Evolutionary conservation across 192 early-diverging fungal genomes (phyloP).

Genomic region (Diversispora epigaea): DNA sequence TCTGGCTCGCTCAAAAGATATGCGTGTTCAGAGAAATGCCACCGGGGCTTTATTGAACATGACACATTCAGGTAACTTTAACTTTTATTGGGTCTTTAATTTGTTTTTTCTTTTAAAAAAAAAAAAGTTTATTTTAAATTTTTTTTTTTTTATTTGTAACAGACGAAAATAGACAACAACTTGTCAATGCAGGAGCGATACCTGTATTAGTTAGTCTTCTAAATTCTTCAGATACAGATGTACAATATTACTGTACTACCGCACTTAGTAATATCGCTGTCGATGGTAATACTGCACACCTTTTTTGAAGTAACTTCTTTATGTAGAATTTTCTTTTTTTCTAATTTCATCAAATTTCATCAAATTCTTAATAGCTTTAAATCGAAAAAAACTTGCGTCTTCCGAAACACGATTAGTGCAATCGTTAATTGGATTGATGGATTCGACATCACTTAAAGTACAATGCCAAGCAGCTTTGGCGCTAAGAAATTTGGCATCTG

Average conservation of each 20-base stretch:
- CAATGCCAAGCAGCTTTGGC: constrained; percentile 87
- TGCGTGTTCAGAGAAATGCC: constrained; percentile 86
- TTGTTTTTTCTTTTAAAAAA: not conserved
- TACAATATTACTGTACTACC: constrained; percentile 89
- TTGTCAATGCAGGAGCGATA: constrained; percentile 79
- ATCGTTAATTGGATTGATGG: constrained; percentile 73
- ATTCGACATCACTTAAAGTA: constrained; percentile 76
- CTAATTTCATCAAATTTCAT: not conserved
- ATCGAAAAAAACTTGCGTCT: constrained; percentile 65
- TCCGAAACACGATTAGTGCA: constrained; percentile 74
- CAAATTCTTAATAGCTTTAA: constrained; percentile 35
- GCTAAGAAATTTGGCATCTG: constrained; percentile 82
- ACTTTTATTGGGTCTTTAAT: not conserved
- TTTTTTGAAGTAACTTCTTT: not conserved
- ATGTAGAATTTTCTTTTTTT: not conserved
- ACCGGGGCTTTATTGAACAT: constrained; percentile 90
- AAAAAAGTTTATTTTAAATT: not conserved
- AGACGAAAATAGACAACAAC: constrained; percentile 77
- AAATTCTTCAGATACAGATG: constrained; percentile 74
- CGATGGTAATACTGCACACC: constrained; percentile 46
- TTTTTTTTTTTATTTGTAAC: too few species aligned
- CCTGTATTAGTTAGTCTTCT: constrained; percentile 80
- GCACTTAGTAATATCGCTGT: constrained; percentile 89
- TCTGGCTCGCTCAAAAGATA: constrained; percentile 75
- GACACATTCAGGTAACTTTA: constrained; percentile 69